Evolutionary conservation across 2,329 filamentous ascomycete species (phyloP).

Genomic region (Microdochium trichocladiopsis): DNA sequence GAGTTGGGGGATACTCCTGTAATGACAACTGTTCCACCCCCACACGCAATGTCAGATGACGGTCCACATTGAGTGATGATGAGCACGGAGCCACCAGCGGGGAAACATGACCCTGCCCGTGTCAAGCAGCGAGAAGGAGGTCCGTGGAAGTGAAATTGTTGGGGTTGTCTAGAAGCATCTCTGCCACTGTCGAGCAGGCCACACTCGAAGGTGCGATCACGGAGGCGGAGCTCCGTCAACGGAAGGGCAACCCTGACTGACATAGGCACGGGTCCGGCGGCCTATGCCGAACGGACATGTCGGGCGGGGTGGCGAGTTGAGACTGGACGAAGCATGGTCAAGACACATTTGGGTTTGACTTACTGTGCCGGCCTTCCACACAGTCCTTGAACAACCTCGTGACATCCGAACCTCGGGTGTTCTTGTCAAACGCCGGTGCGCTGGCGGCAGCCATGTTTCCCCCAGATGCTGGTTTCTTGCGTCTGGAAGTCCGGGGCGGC

Average conservation of each 20-base stretch:
- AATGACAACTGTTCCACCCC: slow-evolving; percentile 23
- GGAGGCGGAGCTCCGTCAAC: neutral
- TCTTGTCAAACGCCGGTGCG: neutral
- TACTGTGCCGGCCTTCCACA: neutral
- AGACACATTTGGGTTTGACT: neutral
- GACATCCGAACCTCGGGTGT: neutral
- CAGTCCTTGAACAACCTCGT: neutral
- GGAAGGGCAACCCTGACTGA: neutral
- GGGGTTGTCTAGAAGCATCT: no score
- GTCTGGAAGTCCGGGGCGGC: neutral
- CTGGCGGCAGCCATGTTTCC: neutral
- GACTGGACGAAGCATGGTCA: no score
- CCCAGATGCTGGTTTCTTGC: neutral
- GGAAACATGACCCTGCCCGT: neutral
- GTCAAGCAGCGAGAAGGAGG: no score
- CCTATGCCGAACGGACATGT: no score
- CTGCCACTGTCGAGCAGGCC: no score
- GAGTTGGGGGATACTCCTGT: slow-evolving; percentile 28
- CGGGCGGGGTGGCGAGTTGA: no score
- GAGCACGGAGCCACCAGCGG: slow-evolving; percentile 5
- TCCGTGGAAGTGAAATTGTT: no score
- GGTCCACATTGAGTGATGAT: slow-evolving; percentile 11
- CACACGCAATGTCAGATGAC: slow-evolving; percentile 1
- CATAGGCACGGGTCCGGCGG: no score
- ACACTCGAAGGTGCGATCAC: no score